Conservation (phyloP, 2,329 filamentous ascomycete genomes). For the Fusarium sambucinum region DNA sequence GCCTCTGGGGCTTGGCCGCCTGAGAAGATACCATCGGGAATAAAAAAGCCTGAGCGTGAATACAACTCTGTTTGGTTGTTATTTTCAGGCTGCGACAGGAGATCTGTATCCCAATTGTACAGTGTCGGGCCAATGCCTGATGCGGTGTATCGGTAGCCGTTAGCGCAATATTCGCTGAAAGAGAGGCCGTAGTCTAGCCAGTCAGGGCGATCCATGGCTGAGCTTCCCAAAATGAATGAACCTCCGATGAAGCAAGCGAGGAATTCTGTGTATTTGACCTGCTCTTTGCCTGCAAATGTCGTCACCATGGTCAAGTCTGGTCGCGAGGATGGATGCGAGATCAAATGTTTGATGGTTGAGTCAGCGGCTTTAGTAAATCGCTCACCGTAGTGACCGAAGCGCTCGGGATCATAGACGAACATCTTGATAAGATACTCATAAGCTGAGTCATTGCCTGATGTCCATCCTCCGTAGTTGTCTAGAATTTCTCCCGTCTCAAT, state of each 20-base stretch:
- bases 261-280: slow-evolving; percentile 56
- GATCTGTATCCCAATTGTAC: slow-evolving; percentile 12
- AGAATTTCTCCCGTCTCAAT: slow-evolving; percentile 44
- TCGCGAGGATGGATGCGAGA: slow-evolving; percentile 73
- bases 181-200: slow-evolving; percentile 14
- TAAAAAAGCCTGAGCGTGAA: neutral
- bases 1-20: slow-evolving; percentile 63
- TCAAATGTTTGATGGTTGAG: slow-evolving; percentile 15
- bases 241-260: slow-evolving; percentile 75
- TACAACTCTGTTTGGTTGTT: slow-evolving; percentile 3
- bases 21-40: neutral
- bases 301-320: slow-evolving; percentile 72
- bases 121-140: slow-evolving; percentile 3
- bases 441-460: slow-evolving; percentile 66
- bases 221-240: slow-evolving; percentile 71
- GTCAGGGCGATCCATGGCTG: slow-evolving; percentile 63
- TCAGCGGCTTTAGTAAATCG: slow-evolving; percentile 66
- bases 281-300: slow-evolving; percentile 73
- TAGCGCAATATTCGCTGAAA: slow-evolving; percentile 17
- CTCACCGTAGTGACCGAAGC: slow-evolving; percentile 50
- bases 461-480: slow-evolving; percentile 62
- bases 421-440: slow-evolving; percentile 73
- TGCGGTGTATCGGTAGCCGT: slow-evolving; percentile 5
- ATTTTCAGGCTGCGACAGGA: neutral
- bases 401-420: slow-evolving; percentile 72